Evolutionary conservation across 1,139 yeast genomes (phyloP).

Genomic region (Geotrichum australiense): DNA sequence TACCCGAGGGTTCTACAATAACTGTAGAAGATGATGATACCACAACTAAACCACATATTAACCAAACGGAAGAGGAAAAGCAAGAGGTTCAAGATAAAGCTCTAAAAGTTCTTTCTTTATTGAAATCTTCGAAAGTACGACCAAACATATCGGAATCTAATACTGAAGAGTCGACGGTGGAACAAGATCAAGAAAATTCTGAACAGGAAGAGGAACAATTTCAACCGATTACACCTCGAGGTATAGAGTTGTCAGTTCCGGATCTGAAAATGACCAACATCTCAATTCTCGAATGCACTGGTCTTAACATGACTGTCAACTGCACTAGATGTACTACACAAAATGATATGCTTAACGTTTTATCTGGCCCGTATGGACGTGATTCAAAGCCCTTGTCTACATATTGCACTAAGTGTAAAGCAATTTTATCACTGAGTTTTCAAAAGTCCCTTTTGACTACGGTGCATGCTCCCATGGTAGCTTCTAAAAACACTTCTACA

Average conservation of each 20-base stretch:
- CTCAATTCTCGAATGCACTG: constrained; percentile 33
- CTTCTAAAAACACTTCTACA: constrained; percentile 2
- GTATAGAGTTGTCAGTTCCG: constrained; percentile 33
- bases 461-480: neutral
- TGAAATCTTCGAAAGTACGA: neutral
- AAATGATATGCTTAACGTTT: constrained; percentile 32
- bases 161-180: constrained; percentile 6
- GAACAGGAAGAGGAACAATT: constrained; percentile 8
- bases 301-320: constrained; percentile 33
- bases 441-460: constrained; percentile 32
- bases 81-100: constrained; percentile 20
- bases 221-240: constrained; percentile 23
- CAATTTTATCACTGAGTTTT: constrained; percentile 33
- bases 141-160: constrained; percentile 5
- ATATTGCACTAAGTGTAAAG: constrained; percentile 34
- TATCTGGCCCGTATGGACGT: constrained; percentile 35
- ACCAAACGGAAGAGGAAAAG: constrained; percentile 15
- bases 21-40: constrained; percentile 3
- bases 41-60: constrained; percentile 11
- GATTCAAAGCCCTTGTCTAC: constrained; percentile 32
- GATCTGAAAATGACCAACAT: constrained; percentile 31
- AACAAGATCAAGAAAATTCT: neutral
- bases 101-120: constrained; percentile 11
- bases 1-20: constrained; percentile 11
- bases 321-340: constrained; percentile 36